A percentile compares a stretch with the other conserved stretches of the same genome.
These are phyloP conservation scores for Phyllosticta capitalensis DNA, from an alignment of 2,329 filamentous ascomycete species.

Conservation along the genomic window DNA sequence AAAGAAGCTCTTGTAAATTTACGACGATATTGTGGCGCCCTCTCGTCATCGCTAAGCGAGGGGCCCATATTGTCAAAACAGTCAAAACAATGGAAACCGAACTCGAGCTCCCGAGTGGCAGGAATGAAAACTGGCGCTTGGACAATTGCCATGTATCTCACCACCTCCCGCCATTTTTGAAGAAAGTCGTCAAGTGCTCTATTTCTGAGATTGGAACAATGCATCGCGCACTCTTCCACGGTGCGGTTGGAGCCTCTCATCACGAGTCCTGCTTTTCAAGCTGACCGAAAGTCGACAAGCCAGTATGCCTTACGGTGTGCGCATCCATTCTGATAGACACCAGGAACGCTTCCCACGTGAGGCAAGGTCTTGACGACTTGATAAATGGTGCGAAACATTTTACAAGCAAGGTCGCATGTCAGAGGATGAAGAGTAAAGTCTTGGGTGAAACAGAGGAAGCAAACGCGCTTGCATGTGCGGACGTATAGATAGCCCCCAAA, in stretches of 20 bases:
- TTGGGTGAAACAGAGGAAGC: slow-evolving; percentile 18
- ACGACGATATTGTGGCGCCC: not conserved
- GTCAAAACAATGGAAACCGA: not conserved
- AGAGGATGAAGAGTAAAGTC: not conserved
- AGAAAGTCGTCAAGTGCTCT: not conserved
- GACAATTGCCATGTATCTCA: not conserved
- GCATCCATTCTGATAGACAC: not conserved
- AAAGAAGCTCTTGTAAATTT: not conserved
- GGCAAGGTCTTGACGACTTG: not conserved
- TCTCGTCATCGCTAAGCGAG: not conserved
- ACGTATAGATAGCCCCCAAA: slow-evolving; percentile 34
- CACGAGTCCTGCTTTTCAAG: not conserved
- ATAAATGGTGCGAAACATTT: not conserved
- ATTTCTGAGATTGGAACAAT: not conserved
- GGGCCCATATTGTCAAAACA: too few species aligned
- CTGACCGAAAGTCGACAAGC: not conserved
- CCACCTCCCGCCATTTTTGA: too few species aligned
- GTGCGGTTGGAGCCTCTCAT: not conserved
- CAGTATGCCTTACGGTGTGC: not conserved
- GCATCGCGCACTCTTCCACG: not conserved
- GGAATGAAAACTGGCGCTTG: not conserved
- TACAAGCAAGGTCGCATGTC: not conserved
- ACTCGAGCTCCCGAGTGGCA: not conserved
- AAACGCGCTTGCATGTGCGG: slow-evolving; percentile 31
- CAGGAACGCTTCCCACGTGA: not conserved